phyloP scores from a whole-genome alignment of 2,329 filamentous ascomycete species.

The Lachnellula arida region DNA sequence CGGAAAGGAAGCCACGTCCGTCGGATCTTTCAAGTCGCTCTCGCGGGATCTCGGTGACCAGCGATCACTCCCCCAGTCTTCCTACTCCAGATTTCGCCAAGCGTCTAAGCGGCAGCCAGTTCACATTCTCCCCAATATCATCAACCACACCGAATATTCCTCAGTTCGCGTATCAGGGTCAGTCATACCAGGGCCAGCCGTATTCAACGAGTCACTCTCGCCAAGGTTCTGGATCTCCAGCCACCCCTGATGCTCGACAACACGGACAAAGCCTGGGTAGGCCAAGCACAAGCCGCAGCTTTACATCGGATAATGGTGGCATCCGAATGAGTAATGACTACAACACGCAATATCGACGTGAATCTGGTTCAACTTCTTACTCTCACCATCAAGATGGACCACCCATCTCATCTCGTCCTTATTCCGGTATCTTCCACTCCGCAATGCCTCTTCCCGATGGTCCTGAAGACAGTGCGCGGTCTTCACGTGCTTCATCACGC shows the following conservation, averaged over 20 bases:
- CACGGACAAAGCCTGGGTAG: conserved; percentile 32
- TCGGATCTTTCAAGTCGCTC: conserved; percentile 38
- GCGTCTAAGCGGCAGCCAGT: conserved; percentile 58
- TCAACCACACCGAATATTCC: conserved; percentile 43
- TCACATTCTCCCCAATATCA: conserved; percentile 54
- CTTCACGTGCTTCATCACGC: conserved; percentile 56
- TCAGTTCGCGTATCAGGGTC: conserved; percentile 48
- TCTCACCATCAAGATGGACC: conserved; percentile 35
- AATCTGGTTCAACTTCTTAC: conserved; percentile 52
- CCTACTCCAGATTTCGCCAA: conserved; percentile 63
- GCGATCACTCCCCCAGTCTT: conserved; percentile 57
- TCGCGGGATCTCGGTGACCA: conserved; percentile 57
- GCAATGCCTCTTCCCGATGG: conserved; percentile 76
- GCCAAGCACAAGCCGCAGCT: conserved; percentile 57
- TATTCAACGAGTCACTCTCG: conserved; percentile 44
- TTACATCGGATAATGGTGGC: conserved; percentile 46
- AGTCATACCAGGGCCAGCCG: conserved; percentile 52
- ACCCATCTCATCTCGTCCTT: conserved; percentile 40
- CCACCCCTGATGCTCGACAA: conserved; percentile 49
- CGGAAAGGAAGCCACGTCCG: conserved; percentile 31
- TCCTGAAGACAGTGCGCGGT: conserved; percentile 47
- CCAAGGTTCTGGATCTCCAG: conserved; percentile 53
- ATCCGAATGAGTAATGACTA: conserved; percentile 50
- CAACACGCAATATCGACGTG: conserved; percentile 38
- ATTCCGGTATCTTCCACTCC: conserved; percentile 79